phyloP scores from a whole-genome alignment of 345 rosid genomes.

The Populus pruinosa region DNA sequence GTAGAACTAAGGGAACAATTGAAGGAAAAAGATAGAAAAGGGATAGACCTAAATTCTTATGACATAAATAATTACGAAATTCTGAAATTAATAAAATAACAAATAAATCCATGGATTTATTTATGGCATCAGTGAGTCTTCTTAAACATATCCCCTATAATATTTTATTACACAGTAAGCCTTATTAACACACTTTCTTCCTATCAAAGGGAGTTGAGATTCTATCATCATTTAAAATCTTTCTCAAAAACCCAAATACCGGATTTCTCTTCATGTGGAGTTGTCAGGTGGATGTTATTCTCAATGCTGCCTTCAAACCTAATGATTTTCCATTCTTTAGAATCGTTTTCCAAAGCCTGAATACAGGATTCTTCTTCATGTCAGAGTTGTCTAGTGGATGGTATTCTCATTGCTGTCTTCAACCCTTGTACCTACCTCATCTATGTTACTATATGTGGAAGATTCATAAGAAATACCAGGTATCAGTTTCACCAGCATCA shows the following conservation, averaged over 20 bases:
- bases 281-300: background rate
- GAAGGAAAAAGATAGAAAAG: background rate
- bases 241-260: background rate
- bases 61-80: background rate
- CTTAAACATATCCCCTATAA: background rate
- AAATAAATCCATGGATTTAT: background rate
- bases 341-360: background rate
- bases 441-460: background rate
- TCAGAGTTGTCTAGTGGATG: background rate
- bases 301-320: background rate
- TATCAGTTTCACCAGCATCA: background rate
- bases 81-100: background rate
- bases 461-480: background rate
- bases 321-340: background rate
- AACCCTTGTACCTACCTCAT: background rate
- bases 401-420: background rate
- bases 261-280: background rate
- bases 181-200: slow-evolving; percentile 2
- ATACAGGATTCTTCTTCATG: background rate
- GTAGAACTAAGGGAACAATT: too few relatives aligned
- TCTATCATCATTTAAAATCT: background rate
- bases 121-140: background rate
- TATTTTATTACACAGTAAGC: background rate
- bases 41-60: background rate
- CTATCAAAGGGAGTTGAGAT: background rate